These are phyloP conservation scores for Geotrichum fermentans DNA, from an alignment of 1,139 yeast species.

Conservation along the genomic window DNA sequence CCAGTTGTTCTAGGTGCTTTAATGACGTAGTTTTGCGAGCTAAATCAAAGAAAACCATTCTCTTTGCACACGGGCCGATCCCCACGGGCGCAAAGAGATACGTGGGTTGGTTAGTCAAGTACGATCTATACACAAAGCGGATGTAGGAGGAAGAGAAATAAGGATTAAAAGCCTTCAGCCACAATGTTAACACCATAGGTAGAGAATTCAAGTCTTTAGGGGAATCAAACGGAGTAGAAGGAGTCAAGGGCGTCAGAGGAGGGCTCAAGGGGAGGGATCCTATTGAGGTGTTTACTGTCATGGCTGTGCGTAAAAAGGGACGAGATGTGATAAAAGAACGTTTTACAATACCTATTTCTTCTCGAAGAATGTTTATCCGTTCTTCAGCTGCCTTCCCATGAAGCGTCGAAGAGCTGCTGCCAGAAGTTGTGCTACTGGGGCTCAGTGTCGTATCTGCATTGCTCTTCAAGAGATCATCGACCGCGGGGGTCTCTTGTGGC, in stretches of 20 bases:
- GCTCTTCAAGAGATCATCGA: too few relatives aligned
- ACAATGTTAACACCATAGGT: too few relatives aligned
- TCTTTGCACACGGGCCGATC: neutral
- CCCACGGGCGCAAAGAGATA: neutral
- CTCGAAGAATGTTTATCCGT: constrained; percentile 12
- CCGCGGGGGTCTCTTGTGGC: too few relatives aligned
- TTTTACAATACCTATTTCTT: constrained; percentile 17
- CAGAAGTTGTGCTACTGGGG: neutral
- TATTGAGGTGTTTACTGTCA: too few relatives aligned
- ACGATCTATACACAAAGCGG: too few relatives aligned
- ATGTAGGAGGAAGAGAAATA: too few relatives aligned
- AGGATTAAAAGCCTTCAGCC: too few relatives aligned
- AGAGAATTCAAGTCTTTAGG: too few relatives aligned
- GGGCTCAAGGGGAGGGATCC: neutral
- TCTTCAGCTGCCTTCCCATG: constrained; percentile 17
- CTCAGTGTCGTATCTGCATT: too few relatives aligned
- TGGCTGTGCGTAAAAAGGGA: too few relatives aligned
- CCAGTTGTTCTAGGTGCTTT: constrained; percentile 20
- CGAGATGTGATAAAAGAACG: neutral
- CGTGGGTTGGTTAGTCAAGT: neutral
- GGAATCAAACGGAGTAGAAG: too few relatives aligned
- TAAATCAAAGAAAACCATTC: neutral
- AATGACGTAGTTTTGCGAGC: constrained; percentile 21
- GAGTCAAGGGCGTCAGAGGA: too few relatives aligned
- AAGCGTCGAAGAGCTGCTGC: constrained; percentile 8